Evolutionary conservation across 1,139 yeast species (phyloP), one percentile per base, ranked within the genome.

Genomic region (Ashbya aceris): DNA sequence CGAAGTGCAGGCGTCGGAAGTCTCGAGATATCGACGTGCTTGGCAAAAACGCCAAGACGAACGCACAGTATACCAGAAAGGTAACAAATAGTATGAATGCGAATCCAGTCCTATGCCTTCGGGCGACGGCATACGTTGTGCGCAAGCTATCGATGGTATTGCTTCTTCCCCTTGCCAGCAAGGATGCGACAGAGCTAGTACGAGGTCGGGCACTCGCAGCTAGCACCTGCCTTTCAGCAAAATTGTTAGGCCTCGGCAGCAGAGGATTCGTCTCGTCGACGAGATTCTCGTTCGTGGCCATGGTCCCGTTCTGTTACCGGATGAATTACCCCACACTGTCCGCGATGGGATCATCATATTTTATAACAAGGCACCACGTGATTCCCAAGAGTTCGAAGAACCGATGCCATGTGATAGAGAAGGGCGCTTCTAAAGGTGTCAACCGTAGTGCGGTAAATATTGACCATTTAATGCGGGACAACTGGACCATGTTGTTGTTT

Each of bases 1-100:
- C 71, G 17, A 79, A 77, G 61, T 86, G 86, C 54, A 85, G 64
- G 42, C 95, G 65, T 52, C 91, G 72, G 58, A 84, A 77, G 61
- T 89, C 97, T 49, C 96, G 69, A 41, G 83, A 77, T 13, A 86
- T 66, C 1, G 96, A 84, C 1, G 97, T 86, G 45, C 96, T 65
- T 1, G 96, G 96, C 27, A 87, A 68, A 57, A 89, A 89, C 1
- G 84, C 77, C 40, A 86, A 67, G 43, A 83, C 76, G 52, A 83
- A 76, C 3, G 77, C 67, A 9, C 77, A 23, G 46, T 61, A 61
- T 3, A 60, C 43, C 9, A 50, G 38, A 7, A 58, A 12, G 40
- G 61, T 52, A 1, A 54, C 51, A 8, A 56, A 32, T 10, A 56
- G 26, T n/a, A 64, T 37, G 75, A 65, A 44, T 74, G 77, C 7